Conservation (phyloP, 2,329 filamentous ascomycete species). For the Phialophora verrucosa region DNA sequence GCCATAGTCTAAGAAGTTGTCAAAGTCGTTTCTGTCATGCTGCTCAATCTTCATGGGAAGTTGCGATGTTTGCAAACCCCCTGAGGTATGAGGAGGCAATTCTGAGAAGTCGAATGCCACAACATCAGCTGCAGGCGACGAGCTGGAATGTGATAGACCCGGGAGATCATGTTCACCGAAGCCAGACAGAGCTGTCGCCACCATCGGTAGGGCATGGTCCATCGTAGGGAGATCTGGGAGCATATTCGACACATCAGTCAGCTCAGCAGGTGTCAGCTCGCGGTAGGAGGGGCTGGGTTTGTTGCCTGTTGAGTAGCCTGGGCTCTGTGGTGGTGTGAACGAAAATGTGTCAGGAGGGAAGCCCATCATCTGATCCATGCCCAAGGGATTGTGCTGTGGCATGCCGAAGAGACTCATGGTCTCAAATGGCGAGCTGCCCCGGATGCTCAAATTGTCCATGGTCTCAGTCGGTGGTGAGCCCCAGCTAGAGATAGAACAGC, state of each 20-base stretch:
- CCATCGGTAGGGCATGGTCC: conserved; percentile 28
- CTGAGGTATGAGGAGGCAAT: conserved; percentile 17
- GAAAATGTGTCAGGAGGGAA: conserved; percentile 51
- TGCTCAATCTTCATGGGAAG: conserved; percentile 31
- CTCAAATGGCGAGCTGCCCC: conserved; percentile 44
- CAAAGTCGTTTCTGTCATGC: conserved; percentile 38
- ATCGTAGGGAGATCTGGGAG: conserved; percentile 33
- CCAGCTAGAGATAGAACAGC: conserved; percentile 48
- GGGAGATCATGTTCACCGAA: conserved; percentile 35
- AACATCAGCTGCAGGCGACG: conserved; percentile 36
- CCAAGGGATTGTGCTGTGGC: conserved; percentile 22
- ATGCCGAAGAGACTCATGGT: conserved; percentile 40
- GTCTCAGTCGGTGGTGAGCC: conserved; percentile 52
- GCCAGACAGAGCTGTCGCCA: conserved; percentile 21
- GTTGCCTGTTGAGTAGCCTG: conserved; percentile 49
- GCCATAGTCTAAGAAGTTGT: conserved; percentile 40
- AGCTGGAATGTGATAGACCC: conserved; percentile 36
- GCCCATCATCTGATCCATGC: conserved; percentile 35
- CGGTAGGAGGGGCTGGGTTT: conserved; percentile 47
- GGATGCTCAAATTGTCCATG: conserved; percentile 49
- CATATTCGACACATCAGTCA: conserved; percentile 30
- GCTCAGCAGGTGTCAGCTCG: conserved; percentile 47
- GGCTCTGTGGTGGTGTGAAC: conserved; percentile 56
- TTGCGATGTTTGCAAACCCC: conserved; percentile 24
- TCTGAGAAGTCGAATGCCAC: conserved; percentile 39